These are phyloP conservation scores for Erodium moschatum DNA, from an alignment of 441 rosid genomes.

Conservation along the genomic window DNA sequence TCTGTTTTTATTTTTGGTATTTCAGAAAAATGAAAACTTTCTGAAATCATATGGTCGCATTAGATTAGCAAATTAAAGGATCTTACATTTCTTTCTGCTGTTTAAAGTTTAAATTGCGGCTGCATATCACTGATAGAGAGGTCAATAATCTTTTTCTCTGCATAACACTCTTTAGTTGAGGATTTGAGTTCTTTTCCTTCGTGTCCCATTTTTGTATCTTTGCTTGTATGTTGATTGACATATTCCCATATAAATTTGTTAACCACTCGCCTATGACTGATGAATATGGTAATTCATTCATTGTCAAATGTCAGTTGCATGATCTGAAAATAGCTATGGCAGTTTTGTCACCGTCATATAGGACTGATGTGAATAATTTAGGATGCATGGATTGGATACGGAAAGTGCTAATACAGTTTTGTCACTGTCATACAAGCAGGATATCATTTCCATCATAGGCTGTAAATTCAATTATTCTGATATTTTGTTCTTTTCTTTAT, in stretches of 20 bases:
- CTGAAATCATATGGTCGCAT: neutral
- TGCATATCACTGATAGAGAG: neutral
- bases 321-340: neutral
- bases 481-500: conserved; percentile 10
- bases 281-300: neutral
- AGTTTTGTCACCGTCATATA: neutral
- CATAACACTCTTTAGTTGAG: neutral
- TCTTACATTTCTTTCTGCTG: neutral
- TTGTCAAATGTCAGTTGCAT: neutral
- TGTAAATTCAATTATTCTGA: neutral
- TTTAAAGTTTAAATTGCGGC: neutral
- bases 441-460: neutral
- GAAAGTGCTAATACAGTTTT: neutral
- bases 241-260: neutral
- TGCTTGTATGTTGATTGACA: neutral
- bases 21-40: neutral
- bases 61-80: neutral
- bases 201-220: neutral
- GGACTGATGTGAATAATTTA: neutral
- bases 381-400: neutral
- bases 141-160: too few species aligned
- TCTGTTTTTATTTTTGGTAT: neutral
- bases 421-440: neutral
- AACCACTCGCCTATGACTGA: neutral
- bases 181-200: neutral